Percentiles rank a stretch among this genome's conserved stretches.
phyloP scores from a whole-genome alignment of 148 eudicot species.

The Cornus florida region DNA sequence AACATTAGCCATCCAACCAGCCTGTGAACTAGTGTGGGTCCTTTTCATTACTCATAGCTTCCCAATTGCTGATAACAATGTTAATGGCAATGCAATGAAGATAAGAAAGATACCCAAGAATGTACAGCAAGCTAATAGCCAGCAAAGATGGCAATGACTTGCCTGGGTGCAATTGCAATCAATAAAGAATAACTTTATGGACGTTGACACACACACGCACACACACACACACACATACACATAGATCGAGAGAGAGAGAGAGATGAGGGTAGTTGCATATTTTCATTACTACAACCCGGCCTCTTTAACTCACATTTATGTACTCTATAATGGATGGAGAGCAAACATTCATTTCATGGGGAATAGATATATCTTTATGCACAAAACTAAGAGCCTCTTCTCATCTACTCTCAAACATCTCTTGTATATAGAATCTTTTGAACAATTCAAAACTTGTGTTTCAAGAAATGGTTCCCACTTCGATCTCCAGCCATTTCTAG shows the following conservation, averaged over 20 bases:
- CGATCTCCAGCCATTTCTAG: constrained; percentile 16
- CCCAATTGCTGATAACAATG: constrained; percentile 2
- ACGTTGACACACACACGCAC: neutral
- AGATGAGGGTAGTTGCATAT: neutral
- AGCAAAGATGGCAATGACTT: constrained; percentile 9
- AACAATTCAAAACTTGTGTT: constrained; percentile 12
- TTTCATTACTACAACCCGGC: neutral
- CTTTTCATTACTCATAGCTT: neutral
- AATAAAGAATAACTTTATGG: constrained; percentile 3
- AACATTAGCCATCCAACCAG: constrained; percentile 10
- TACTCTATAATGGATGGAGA: constrained; percentile 4
- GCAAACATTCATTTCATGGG: constrained; percentile 20
- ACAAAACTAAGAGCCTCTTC: neutral
- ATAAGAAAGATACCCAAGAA: neutral
- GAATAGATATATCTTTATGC: neutral
- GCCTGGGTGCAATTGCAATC: constrained; percentile 15
- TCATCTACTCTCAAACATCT: neutral
- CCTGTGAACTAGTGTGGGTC: constrained; percentile 9
- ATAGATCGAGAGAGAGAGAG: neutral
- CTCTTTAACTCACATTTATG: constrained; percentile 12
- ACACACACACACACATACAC: neutral
- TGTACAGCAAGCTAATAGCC: neutral
- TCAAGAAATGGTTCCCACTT: constrained; percentile 18
- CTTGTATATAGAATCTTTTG: constrained; percentile 18
- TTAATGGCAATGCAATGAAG: constrained; percentile 1